Conservation (phyloP, 140 eudicot genomes). For the Stevia rebaudiana region DNA sequence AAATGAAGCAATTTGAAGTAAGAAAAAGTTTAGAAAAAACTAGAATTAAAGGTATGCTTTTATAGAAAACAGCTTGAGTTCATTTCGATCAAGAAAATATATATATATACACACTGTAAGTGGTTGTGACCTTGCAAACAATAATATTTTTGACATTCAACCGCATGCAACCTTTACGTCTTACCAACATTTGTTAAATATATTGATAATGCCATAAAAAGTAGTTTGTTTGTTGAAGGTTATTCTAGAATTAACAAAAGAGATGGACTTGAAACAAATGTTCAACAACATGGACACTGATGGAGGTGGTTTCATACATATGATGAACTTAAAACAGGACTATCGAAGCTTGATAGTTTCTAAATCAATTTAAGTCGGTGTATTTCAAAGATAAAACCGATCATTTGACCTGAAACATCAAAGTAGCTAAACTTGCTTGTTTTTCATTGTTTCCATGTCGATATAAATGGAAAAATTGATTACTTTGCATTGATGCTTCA, state of each 20-base stretch:
- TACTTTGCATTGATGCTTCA: constrained; percentile 66
- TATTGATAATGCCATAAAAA: background rate
- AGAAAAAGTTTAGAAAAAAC: constrained; percentile 90
- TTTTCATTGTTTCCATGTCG: constrained; percentile 32
- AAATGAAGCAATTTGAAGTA: constrained; percentile 88
- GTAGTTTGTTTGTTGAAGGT: constrained; percentile 36
- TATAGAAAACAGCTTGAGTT: background rate
- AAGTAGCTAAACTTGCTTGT: constrained; percentile 41
- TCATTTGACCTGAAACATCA: too few species aligned
- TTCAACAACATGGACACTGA: constrained; percentile 86
- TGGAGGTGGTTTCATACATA: constrained; percentile 75
- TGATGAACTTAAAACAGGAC: constrained; percentile 66
- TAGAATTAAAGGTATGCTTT: constrained; percentile 65
- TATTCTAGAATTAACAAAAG: constrained; percentile 65
- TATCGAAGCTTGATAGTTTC: constrained; percentile 82
- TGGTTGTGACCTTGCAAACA: background rate
- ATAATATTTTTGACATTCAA: background rate
- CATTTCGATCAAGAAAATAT: background rate
- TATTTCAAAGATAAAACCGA: too few species aligned
- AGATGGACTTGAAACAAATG: constrained; percentile 75
- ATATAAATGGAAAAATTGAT: constrained; percentile 55
- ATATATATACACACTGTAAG: background rate
- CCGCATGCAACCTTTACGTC: background rate
- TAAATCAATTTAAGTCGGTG: too few species aligned
- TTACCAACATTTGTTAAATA: background rate